phyloP scores from a whole-genome alignment of 208 protist genomes.

The Leishmania lainsoni region DNA sequence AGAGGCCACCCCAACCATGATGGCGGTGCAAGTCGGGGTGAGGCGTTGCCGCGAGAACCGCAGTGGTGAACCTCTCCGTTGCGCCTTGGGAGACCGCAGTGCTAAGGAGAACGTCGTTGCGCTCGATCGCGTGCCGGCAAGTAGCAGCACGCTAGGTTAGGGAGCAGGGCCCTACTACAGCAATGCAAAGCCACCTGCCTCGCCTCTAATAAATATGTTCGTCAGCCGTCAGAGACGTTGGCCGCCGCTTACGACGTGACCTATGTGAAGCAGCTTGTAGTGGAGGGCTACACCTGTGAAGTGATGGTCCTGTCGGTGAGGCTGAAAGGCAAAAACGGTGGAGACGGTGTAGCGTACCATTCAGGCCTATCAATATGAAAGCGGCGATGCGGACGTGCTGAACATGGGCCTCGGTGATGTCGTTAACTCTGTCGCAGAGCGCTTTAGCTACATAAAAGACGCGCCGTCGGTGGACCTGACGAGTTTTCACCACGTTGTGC shows the following conservation, averaged over 20 bases:
- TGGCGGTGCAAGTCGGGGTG: constrained; percentile 19
- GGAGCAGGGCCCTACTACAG: not conserved
- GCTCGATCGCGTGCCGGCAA: constrained; percentile 17
- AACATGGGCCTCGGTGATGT: constrained; percentile 22
- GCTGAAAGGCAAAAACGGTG: constrained; percentile 20
- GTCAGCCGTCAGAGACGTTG: not conserved
- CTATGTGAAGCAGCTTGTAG: constrained; percentile 16
- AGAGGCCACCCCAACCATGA: constrained; percentile 1
- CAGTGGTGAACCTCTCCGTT: not conserved
- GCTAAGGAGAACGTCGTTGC: constrained; percentile 18
- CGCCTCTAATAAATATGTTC: constrained; percentile 18
- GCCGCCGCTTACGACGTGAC: constrained; percentile 16
- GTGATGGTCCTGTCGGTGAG: constrained; percentile 12
- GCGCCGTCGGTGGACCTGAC: constrained; percentile 16
- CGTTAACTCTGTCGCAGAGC: constrained; percentile 16
- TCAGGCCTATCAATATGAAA: constrained; percentile 23
- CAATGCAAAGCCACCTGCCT: constrained; percentile 19
- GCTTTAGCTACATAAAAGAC: constrained; percentile 29
- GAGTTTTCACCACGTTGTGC: constrained; percentile 15
- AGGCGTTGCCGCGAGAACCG: not conserved
- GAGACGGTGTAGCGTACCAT: constrained; percentile 23
- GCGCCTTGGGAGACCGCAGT: constrained; percentile 7
- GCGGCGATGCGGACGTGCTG: not conserved
- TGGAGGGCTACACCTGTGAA: constrained; percentile 23
- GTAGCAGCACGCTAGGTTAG: constrained; percentile 3